Evolutionary conservation across 495 filamentous ascomycete species (phyloP), one percentile per base, ranked within the genome.

Genomic region (Neurospora sp.): DNA sequence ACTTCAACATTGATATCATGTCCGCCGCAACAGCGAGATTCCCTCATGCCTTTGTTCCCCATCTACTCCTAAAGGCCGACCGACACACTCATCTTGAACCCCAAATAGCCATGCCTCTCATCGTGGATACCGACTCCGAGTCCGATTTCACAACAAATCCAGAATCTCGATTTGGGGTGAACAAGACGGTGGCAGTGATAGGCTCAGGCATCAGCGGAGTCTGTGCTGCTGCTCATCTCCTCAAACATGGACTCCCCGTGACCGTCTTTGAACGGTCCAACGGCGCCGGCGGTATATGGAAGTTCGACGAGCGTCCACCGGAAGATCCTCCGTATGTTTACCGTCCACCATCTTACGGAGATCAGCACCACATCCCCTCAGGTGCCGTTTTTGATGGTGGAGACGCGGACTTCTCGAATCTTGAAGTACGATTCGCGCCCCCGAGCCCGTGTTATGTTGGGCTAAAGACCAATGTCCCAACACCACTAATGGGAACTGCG

Each of bases 151-250:
- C 31, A 18, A 4, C 54, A 37, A 16, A 16, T 66, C 3, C 23
- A 35, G 27, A 74, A 18, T 7, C 46, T 8, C 69, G 37, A 20
- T 80, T 80, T 31, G 77, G 74, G 11, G 59, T 71, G 6, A 72
- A 70, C 70, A 70, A 31, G 40, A 76, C 71, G 12, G 88, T 92
- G 1, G 91, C 90, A 12, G 86, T 93, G 18, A 90, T 93, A 72
- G 91, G 91, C 4, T 90, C 90, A 38, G 90, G 91, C 10, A 89
- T 92, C 48, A 91, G 89, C 72, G 90, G 91, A 10, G 86, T 93
- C 37, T 85, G 85, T 4, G 83, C 89, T 12, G 89, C 90, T 20
- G 89, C 85, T 8, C 89, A 92, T 79, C 82, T 93, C 41, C 84
- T 88, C 41, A 84, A 80, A 38, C 83, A 84, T 69, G 89, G 88